Base-by-base conservation (phyloP, 768 basidiomycete species). In the Trametes cingulata region DNA sequence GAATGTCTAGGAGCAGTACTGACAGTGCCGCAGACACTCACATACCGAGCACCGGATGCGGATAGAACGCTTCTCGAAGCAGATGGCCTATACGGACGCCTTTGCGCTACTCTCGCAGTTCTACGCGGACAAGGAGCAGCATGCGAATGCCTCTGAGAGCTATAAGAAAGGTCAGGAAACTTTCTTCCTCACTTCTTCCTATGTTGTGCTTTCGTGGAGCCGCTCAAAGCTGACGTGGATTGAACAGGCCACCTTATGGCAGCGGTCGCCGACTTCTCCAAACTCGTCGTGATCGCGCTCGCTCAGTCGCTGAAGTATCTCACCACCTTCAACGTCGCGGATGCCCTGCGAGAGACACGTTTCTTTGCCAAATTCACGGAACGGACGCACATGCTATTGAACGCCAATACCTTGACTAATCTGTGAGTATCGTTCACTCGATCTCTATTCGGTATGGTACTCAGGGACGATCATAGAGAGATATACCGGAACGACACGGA, bases 401-500 rank as follows among this genome's bases (percentile, higher is more conserved):
- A 88, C 48, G 88, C 87, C 24, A 97, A 93, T 69, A 96, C 96
- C 0, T 74, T 98, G 12, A 81, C 82, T 13, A 98, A 97, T 69
- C 73, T 96, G 75, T 84, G 60, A 15, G 81, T 71, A 8, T 22
- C 36, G 37, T 50, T 20, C 6, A 22, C 39, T 25, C 61, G 13
- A 46, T 36, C 17, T 6, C 24, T 46, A 22, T 27, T 47, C 17
- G 20, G 47, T 61, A 45, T 9, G 50, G 8, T n/a, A 15, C 35
- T 56, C 10, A 15, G 20, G 24, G 29, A 0, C 13, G 25, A 22
- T 10, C 37, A 8, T 61, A 85, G 85, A 43, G 95, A 98, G 72
- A 85, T 99, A n/a, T 95, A 92, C 71, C 83, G 86, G 35, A 98
- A 98, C 66, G 88, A 91, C 68, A 93, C 92, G 0, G 89, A 97